These are phyloP conservation scores for Rhododendron ferrugineum DNA, from an alignment of 148 eudicot species.

Conservation along the genomic window DNA sequence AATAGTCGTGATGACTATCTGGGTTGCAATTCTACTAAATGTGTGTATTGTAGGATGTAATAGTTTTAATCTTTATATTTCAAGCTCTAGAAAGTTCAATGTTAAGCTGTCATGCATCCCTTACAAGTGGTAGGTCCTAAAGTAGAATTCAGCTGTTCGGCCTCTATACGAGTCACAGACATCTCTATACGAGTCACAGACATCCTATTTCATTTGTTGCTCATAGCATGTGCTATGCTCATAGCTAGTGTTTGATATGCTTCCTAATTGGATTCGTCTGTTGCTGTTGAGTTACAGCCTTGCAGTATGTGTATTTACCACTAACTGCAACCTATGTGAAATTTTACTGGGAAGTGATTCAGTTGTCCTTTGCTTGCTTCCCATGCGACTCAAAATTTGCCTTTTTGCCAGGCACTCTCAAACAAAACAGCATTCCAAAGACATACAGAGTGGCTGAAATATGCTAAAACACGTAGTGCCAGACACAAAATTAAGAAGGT, in stretches of 20 bases:
- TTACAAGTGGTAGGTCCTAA: background rate
- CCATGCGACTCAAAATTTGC: constrained; percentile 10
- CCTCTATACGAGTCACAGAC: background rate
- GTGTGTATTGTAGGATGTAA: background rate
- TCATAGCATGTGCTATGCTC: background rate
- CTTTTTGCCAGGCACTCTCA: constrained; percentile 62
- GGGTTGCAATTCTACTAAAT: background rate
- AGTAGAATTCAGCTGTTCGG: background rate
- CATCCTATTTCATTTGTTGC: background rate
- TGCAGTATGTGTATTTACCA: background rate
- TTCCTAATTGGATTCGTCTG: background rate
- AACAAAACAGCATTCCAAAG: constrained; percentile 81
- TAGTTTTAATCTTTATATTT: background rate
- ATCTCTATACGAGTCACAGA: background rate
- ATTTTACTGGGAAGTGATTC: background rate
- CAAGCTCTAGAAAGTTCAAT: constrained; percentile 3
- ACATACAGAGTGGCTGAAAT: constrained; percentile 85
- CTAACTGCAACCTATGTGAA: background rate
- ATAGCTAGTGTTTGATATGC: background rate
- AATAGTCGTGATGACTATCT: background rate
- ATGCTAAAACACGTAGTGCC: constrained; percentile 98
- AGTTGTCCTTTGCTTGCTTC: background rate
- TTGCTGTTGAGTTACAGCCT: background rate
- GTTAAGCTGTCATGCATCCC: background rate
- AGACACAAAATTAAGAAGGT: constrained; percentile 92